Evolutionary conservation across 495 filamentous ascomycete genomes (phyloP), one percentile per base, ranked within the genome.

Genomic region (Recurvomyces mirabilis): DNA sequence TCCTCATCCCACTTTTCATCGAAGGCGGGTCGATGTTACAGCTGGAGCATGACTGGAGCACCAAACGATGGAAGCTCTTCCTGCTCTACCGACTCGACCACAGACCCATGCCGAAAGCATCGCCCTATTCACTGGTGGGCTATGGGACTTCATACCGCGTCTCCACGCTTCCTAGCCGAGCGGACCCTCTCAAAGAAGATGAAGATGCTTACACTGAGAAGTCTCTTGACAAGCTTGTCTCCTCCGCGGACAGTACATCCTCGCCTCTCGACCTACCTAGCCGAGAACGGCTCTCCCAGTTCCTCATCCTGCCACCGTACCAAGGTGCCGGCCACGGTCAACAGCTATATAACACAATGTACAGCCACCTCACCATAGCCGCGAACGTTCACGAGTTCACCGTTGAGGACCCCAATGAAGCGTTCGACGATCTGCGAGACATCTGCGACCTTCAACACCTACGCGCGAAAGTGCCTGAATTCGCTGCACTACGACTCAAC

Each of bases 391-490:
- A 73, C 36, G 91, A 99, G 60, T 70, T 99, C 52, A 91, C 89
- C 0, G 84, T 99, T 15, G 91, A 99, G 63, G 88, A 96, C 54
- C 91, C 91, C 0, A 95, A 87, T 55, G 88, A 96, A 59, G 78
- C 79, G 12, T 99, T 99, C 53, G 87, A 94, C 60, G 79, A 87
- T 44, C 69, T 99, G 33, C 78, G 91, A 31, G 88, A 96, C 61
- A 70, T 80, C 26, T 78, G 79, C 46, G 91, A 99, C 58, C 71
- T 88, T 30, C 68, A 73, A 18, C 78, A 79, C 40, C 68, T 96
- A 4, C 70, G 70, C 24, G 66, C 54, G 4, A 46, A 71, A 36
- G 24, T 39, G 2, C 64, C 72, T 1, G 68, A 67, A 12, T 81
- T 82, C 58, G 54, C 52, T 2, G 50, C 60, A 0, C 64, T 85